Percentiles rank a stretch among this genome's conserved stretches.
These are phyloP conservation scores for Oryza meridionalis DNA, from an alignment of 176 grass and related monocot species.

Conservation along the genomic window DNA sequence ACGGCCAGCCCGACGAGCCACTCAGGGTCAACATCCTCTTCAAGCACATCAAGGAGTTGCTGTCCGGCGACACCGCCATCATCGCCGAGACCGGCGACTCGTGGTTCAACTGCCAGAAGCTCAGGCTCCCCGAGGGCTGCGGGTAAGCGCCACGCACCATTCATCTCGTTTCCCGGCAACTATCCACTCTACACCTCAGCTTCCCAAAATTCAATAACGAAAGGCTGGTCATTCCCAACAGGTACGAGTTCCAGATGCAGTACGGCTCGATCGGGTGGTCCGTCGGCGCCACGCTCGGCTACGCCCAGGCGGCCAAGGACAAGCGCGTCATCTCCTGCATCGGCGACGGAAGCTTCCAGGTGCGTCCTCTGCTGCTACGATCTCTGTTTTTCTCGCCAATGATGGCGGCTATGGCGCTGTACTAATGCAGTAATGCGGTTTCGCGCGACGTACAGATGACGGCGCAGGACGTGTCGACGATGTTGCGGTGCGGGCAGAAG, in stretches of 20 bases:
- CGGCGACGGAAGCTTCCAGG: conserved; percentile 72
- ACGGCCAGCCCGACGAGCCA: conserved; percentile 50
- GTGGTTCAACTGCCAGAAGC: conserved; percentile 82
- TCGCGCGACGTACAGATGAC: conserved; percentile 33
- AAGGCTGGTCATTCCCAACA: conserved; percentile 13
- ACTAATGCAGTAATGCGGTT: background rate
- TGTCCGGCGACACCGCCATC: conserved; percentile 52
- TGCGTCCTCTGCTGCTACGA: background rate
- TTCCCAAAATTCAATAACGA: conserved; percentile 3
- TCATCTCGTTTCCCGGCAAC: too few species aligned
- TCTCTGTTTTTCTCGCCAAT: background rate
- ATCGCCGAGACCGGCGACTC: conserved; percentile 75
- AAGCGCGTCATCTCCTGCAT: conserved; percentile 74
- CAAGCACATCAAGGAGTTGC: conserved; percentile 67
- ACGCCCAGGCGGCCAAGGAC: conserved; percentile 65
- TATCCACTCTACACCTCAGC: background rate
- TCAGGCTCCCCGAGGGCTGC: conserved; percentile 63
- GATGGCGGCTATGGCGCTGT: background rate
- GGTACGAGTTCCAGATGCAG: conserved; percentile 79
- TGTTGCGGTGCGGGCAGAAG: conserved; percentile 63
- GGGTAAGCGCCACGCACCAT: conserved; percentile 34
- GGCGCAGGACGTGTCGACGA: conserved; percentile 69
- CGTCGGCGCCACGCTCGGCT: conserved; percentile 68
- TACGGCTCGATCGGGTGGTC: conserved; percentile 81
- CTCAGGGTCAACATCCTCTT: conserved; percentile 68